These are phyloP conservation scores for Amaranthus hypochondriacus DNA, from an alignment of 148 eudicot species.

Conservation along the genomic window DNA sequence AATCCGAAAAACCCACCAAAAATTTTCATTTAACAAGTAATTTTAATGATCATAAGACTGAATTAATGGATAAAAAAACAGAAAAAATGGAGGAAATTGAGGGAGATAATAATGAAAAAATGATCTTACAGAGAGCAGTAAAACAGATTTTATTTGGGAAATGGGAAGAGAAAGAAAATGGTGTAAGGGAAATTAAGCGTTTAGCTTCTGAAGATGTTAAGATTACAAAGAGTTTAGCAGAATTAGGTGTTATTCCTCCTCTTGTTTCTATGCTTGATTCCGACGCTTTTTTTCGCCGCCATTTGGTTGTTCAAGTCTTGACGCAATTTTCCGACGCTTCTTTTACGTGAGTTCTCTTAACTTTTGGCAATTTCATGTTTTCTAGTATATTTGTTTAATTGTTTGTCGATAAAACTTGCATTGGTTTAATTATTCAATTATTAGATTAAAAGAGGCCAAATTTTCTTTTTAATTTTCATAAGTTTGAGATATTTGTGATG, in stretches of 20 bases:
- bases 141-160: conserved; percentile 75
- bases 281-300: conserved; percentile 29
- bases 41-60: not conserved
- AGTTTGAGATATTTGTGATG: not conserved
- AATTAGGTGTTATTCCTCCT: conserved; percentile 75
- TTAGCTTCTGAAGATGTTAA: conserved; percentile 40
- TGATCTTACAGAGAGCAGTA: conserved; percentile 52
- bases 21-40: not conserved
- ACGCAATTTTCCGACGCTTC: conserved; percentile 57
- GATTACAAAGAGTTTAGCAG: conserved; percentile 45
- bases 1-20: conserved; percentile 22
- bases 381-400: not conserved
- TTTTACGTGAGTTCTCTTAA: conserved; percentile 49
- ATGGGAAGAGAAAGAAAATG: conserved; percentile 69
- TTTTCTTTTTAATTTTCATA: no score
- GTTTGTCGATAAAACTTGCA: not conserved
- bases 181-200: conserved; percentile 46
- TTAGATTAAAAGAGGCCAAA: no score
- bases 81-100: conserved; percentile 14
- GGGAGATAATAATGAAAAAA: conserved; percentile 7
- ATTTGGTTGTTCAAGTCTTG: conserved; percentile 55
- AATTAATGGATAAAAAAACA: not conserved
- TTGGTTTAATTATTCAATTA: no score
- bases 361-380: not conserved
- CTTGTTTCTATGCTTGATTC: conserved; percentile 67